Base-by-base conservation (phyloP, 2,329 filamentous ascomycete genomes). In the Verticillium nubilum region DNA sequence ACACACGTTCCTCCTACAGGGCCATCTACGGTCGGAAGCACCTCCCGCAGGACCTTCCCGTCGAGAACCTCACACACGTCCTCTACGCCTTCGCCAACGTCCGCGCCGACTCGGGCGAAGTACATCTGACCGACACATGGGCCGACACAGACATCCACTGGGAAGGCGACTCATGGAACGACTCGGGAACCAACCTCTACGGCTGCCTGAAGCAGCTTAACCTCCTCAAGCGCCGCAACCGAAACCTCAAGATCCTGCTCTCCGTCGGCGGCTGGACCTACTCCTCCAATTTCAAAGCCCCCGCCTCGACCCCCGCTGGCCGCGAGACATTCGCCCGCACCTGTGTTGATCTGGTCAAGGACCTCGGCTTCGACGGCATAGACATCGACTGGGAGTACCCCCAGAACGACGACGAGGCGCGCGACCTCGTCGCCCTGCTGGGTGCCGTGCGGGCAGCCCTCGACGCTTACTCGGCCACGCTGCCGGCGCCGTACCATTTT, bases 201-300 rank as follows among this genome's bases (percentile, higher is more conserved):
- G 93, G 93, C 57, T 94, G 90, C 71, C 73, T 95, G 64, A 97
- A 97, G 78, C 92, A 97, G 75, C 83, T 97, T 35, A 91, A 90
- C 72, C 79, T 97, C 1, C 83, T 93, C 53, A 97, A 97, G 78
- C 85, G 86, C 64, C 80, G 82, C 62, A 90, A 97, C 73, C 88
- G 92, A 54, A 87, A 93, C 66, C 80, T 97, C 62, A 97, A 97
- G 73, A 79, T 95, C 3, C 81, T 97, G 13, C 83, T 97, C 4
- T 92, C 89, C 58, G 91, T 97, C 62, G 93, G 93, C 62, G 94
- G 94, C 56, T 97, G 92, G 92, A 96, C 92, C 0, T 97, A 96
- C 73, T 91, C 88, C 63, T 78, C 84, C 72, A 95, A 96, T 76
- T 96, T 97, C 74, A 82, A 84, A n/a, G 77, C 75, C 28, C 89